phyloP scores from a whole-genome alignment of 2,329 filamentous ascomycete genomes.

The Hirsutella rhossiliensis region DNA sequence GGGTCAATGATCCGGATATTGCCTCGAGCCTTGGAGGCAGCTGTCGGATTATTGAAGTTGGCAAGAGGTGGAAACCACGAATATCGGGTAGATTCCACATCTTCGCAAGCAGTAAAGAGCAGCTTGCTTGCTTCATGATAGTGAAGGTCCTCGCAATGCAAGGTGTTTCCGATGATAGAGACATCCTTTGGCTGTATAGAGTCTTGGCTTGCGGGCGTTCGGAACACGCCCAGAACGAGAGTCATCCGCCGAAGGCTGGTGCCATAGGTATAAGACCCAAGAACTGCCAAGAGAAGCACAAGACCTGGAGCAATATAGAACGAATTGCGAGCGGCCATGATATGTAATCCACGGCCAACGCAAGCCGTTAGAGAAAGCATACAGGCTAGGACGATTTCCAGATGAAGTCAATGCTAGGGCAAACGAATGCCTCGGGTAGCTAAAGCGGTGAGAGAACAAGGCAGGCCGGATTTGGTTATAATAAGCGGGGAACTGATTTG shows the following conservation, averaged over 20 bases:
- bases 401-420: no score
- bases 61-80: conserved; percentile 39
- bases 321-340: conserved; percentile 2
- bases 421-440: no score
- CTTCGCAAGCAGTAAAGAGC: conserved; percentile 47
- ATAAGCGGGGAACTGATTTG: no score
- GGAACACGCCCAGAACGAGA: conserved; percentile 15
- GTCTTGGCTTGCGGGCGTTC: conserved; percentile 9
- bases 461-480: no score
- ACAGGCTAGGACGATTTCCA: no score
- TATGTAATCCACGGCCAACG: background rate
- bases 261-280: conserved; percentile 4
- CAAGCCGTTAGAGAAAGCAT: no score
- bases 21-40: conserved; percentile 23
- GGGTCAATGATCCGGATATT: conserved; percentile 42
- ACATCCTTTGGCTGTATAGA: conserved; percentile 17
- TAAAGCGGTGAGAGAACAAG: no score
- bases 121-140: conserved; percentile 33
- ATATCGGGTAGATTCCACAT: conserved; percentile 25
- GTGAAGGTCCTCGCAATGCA: conserved; percentile 49
- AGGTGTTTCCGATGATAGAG: conserved; percentile 34
- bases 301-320: background rate
- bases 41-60: conserved; percentile 26
- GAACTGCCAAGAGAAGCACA: conserved; percentile 3
- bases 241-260: background rate